Evolutionary conservation across 371 early-diverging fungal species (phyloP), one percentile per base, ranked within the genome.

Genomic region (Nematocida ausubeli): DNA sequence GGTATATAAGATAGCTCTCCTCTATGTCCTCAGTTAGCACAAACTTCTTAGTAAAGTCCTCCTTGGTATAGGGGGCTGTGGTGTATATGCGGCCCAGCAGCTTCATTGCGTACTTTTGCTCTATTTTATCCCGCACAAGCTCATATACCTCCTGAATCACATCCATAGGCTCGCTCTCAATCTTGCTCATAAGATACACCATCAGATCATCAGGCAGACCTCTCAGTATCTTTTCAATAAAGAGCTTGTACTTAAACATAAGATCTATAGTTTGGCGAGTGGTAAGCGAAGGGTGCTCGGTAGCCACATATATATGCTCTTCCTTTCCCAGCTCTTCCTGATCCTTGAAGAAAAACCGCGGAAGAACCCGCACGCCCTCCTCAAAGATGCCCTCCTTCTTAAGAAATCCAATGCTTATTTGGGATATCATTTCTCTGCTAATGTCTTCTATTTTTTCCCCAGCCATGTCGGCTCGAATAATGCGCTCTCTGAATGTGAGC

Each of bases 61-160:
- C 40, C 34, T 47, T 39, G 14, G 22, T 51, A 35, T 63, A 75
- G 16, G 37, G 26, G n/a, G 52, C 19, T 4, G 26, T 65, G 49
- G 28, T 24, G 49, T 75, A 75, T 19, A 75, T 34, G 6, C n/a
- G 24, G 7, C 30, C n/a, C 19, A 75, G 28, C 22, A 75, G 7
- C 16, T 9, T 2, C 24, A 55, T 34, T 39, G 30, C 78, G 9
- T 42, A 30, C 47, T 54, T 40, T 22, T 42, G 6, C 26, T 42
- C 12, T 5, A 75, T 67, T 0, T 52, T 2, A 4, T 40, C 54
- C 35, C 40, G n/a, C 28, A 75, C 24, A 4, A 63, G 32, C 50
- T 51, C 52, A 50, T 75, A 75, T 28, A 75, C 56, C 42, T 67
- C 78, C 7, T 64, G 80, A 3, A 54, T 51, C 30, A 55, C 40